Conservation (phyloP, 495 filamentous ascomycete genomes). For the Tuber calosporum region DNA sequence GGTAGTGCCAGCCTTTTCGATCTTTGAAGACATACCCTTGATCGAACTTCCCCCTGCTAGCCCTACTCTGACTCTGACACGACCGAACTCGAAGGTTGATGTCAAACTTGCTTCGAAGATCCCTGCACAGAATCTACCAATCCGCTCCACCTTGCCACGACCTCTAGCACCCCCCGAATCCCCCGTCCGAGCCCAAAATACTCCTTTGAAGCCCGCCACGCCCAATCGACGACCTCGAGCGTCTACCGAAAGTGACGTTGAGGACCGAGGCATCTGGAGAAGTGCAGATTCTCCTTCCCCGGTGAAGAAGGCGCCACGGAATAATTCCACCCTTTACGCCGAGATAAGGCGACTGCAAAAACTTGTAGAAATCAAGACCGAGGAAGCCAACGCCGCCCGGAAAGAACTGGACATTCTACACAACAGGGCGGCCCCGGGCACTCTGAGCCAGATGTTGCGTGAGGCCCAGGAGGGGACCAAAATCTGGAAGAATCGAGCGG, state of each 20-base stretch:
- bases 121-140: slow-evolving; percentile 14
- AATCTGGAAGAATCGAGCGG: slow-evolving; percentile 40
- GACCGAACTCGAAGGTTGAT: slow-evolving; percentile 37
- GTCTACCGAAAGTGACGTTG: slow-evolving; percentile 37
- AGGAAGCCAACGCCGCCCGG: slow-evolving; percentile 27
- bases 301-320: slow-evolving; percentile 31
- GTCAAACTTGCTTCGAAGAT: slow-evolving; percentile 35
- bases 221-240: slow-evolving; percentile 35
- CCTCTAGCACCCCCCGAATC: slow-evolving; percentile 22
- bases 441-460: slow-evolving; percentile 34
- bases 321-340: slow-evolving; percentile 37
- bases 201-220: slow-evolving; percentile 36
- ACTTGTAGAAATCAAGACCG: slow-evolving; percentile 39
- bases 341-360: slow-evolving; percentile 38
- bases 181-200: slow-evolving; percentile 22
- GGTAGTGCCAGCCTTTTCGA: slow-evolving; percentile 38
- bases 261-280: slow-evolving; percentile 31
- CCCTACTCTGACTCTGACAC: slow-evolving; percentile 36
- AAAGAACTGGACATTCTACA: slow-evolving; percentile 38
- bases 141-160: slow-evolving; percentile 10
- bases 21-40: slow-evolving; percentile 38
- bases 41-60: slow-evolving; percentile 26
- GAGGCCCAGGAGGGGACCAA: slow-evolving; percentile 40
- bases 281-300: slow-evolving; percentile 29
- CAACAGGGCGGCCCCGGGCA: slow-evolving; percentile 34